Percentiles rank a stretch among this genome's conserved stretches.
Conservation (phyloP, 345 rosid species). For the Clausena lansium region DNA sequence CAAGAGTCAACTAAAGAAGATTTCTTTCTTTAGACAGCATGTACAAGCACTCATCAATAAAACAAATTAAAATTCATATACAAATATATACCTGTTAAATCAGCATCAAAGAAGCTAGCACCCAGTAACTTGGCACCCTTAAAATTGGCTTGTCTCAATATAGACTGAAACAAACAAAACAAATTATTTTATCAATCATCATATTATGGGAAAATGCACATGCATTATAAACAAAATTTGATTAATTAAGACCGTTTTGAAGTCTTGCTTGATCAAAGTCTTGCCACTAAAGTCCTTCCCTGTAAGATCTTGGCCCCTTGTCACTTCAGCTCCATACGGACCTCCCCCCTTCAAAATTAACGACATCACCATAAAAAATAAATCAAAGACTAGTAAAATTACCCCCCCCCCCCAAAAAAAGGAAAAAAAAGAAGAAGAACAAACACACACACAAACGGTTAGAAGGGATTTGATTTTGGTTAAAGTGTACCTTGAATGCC, state of each 20-base stretch:
- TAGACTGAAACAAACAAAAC: constrained; percentile 49
- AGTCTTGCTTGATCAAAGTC: constrained; percentile 82
- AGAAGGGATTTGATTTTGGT: not conserved
- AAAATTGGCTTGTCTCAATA: constrained; percentile 85
- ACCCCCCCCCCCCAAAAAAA: no score
- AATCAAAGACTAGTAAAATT: not conserved
- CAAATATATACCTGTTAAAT: constrained; percentile 61
- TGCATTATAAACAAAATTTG: not conserved
- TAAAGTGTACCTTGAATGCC: constrained; percentile 57
- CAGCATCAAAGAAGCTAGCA: constrained; percentile 97
- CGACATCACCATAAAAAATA: not conserved
- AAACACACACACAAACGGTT: not conserved
- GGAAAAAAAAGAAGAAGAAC: no score
- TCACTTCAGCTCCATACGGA: constrained; percentile 85
- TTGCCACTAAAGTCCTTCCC: constrained; percentile 88
- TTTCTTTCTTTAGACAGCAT: not conserved
- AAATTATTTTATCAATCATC: not conserved
- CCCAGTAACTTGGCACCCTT: constrained; percentile 87
- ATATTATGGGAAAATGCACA: not conserved
- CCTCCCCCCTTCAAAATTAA: constrained; percentile 76
- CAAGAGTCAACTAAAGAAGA: not conserved
- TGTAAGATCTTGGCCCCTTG: constrained; percentile 88
- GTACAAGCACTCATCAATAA: not conserved
- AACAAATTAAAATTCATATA: not conserved
- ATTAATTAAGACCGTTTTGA: constrained; percentile 64